These are phyloP conservation scores for Cutaneotrichosporon cutaneum DNA, from an alignment of 1,284 basidiomycete species.

Conservation along the genomic window DNA sequence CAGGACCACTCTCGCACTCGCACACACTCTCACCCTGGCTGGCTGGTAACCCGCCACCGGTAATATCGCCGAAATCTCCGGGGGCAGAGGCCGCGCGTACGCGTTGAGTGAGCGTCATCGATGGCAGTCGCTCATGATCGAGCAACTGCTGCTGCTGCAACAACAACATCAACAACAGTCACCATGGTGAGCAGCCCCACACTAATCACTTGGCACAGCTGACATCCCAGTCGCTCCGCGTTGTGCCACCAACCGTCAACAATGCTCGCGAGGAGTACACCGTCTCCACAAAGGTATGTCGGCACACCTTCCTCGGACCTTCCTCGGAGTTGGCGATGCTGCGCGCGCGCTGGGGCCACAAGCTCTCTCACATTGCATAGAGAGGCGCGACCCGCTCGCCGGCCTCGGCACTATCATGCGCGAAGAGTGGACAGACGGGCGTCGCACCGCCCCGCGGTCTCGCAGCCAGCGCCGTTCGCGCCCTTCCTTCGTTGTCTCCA, in stretches of 20 bases:
- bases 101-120: conserved; percentile 12
- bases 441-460: background rate
- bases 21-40: background rate
- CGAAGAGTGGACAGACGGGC: background rate
- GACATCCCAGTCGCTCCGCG: conserved; percentile 38
- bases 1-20: background rate
- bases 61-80: background rate
- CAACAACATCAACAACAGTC: conserved; percentile 14
- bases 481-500: background rate
- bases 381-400: background rate
- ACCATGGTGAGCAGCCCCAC: conserved; percentile 27
- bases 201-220: background rate
- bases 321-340: background rate
- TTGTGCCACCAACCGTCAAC: conserved; percentile 43
- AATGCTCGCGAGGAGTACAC: conserved; percentile 40
- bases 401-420: background rate
- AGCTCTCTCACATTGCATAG: background rate
- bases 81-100: conserved; percentile 5
- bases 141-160: background rate
- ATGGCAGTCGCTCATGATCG: background rate
- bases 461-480: background rate
- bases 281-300: conserved; percentile 44
- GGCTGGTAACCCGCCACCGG: background rate
- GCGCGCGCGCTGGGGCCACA: background rate
- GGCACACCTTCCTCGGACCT: background rate